Percentiles rank a stretch among this genome's conserved stretches.
Evolutionary conservation across 768 basidiomycete species (phyloP).

Genomic region (Termitomyces sp.): DNA sequence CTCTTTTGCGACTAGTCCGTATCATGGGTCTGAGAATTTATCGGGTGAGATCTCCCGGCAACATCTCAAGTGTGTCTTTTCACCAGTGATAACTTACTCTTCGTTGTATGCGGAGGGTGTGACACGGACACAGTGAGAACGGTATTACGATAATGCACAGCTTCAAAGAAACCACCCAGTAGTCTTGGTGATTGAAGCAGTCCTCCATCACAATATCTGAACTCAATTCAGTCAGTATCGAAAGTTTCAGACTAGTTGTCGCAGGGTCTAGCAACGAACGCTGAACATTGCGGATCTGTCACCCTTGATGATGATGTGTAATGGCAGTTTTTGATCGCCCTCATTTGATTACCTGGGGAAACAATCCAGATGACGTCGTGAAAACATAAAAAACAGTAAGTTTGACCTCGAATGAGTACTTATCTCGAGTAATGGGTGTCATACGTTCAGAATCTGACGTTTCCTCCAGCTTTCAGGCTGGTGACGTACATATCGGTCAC

Average conservation of each 20-base stretch:
- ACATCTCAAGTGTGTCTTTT: conserved; percentile 5
- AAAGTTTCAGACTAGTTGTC: not conserved
- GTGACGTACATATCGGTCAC: not conserved
- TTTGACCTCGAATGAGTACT: not conserved
- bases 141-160: not conserved
- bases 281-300: not conserved
- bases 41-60: conserved; percentile 4
- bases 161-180: not conserved
- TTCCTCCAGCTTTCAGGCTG: not conserved
- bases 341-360: not conserved
- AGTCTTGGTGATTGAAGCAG: not conserved
- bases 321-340: not conserved
- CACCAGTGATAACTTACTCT: not conserved
- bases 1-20: conserved; percentile 12
- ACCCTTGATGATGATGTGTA: not conserved
- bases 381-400: not conserved
- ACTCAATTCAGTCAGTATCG: not conserved
- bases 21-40: conserved; percentile 2
- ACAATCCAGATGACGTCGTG: not conserved
- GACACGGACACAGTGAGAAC: not conserved
- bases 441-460: too few relatives aligned
- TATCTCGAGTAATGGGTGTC: not conserved
- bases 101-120: conserved; percentile 6
- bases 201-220: not conserved
- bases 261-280: conserved; percentile 15